Percentiles rank a stretch among this genome's conserved stretches.
These are phyloP conservation scores for Daldinia eschscholtzii DNA, from an alignment of 2,329 filamentous ascomycete genomes.

Conservation along the genomic window DNA sequence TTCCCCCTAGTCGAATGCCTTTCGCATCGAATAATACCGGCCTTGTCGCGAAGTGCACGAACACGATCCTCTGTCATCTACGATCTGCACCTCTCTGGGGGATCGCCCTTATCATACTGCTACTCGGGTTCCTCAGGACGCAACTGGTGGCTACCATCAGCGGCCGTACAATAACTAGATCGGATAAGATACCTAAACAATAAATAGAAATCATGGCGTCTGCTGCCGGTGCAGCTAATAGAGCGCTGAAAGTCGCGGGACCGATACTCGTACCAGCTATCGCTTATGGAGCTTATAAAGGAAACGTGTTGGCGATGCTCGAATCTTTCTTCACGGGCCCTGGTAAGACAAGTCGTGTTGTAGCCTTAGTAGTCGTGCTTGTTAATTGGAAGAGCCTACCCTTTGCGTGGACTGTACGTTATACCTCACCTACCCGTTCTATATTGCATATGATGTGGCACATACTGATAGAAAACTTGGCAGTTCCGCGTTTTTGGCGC, in stretches of 20 bases:
- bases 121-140: constrained; percentile 54
- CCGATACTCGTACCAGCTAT: constrained; percentile 60
- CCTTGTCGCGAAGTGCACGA: constrained; percentile 59
- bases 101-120: constrained; percentile 55
- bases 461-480: constrained; percentile 17
- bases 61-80: constrained; percentile 57
- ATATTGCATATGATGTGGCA: background rate
- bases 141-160: constrained; percentile 40
- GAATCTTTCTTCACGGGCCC: constrained; percentile 66
- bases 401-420: constrained; percentile 79
- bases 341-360: constrained; percentile 65
- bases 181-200: constrained; percentile 16
- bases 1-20: constrained; percentile 42
- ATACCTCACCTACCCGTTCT: background rate
- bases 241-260: constrained; percentile 43
- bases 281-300: constrained; percentile 62
- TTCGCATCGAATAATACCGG: constrained; percentile 43
- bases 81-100: constrained; percentile 59
- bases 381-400: constrained; percentile 81
- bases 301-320: constrained; percentile 58
- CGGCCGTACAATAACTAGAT: constrained; percentile 24
- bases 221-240: constrained; percentile 42
- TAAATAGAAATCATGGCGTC: constrained; percentile 46
- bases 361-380: constrained; percentile 67
- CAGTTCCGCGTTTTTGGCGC: constrained; percentile 71